Conservation (phyloP, 768 basidiomycete species). For the Holtermannia corniformis region DNA sequence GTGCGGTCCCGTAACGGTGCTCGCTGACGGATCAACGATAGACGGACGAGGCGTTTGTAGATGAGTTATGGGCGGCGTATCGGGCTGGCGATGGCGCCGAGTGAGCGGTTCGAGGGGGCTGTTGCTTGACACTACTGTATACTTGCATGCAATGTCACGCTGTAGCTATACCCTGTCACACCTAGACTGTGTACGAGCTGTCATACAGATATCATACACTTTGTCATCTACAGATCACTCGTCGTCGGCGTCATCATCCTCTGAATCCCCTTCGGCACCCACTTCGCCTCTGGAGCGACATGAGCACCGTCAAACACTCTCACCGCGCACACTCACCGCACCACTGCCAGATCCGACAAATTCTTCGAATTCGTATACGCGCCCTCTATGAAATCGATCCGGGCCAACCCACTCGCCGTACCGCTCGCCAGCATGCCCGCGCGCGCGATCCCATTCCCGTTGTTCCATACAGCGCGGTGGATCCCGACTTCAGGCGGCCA, state of each 20-base stretch:
- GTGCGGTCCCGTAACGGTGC: background rate
- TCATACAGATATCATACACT: background rate
- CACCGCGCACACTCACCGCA: slow-evolving; percentile 50
- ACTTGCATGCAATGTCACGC: background rate
- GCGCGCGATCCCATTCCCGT: slow-evolving; percentile 56
- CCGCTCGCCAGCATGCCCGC: slow-evolving; percentile 60
- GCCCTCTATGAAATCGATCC: slow-evolving; percentile 74
- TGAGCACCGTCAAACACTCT: background rate
- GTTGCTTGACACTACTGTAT: background rate
- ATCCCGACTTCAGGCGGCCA: slow-evolving; percentile 75
- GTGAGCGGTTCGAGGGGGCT: background rate
- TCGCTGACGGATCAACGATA: background rate
- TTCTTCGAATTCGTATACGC: slow-evolving; percentile 58
- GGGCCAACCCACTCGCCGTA: slow-evolving; percentile 72
- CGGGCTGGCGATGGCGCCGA: no score
- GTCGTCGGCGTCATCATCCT: background rate
- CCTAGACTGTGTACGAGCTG: no score
- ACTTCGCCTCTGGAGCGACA: background rate
- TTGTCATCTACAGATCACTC: background rate
- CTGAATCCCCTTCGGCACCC: background rate
- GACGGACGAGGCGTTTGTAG: background rate
- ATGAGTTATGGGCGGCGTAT: background rate
- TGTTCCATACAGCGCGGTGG: slow-evolving; percentile 73
- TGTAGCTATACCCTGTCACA: no score
- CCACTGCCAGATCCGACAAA: slow-evolving; percentile 57